A percentile compares a stretch with the other conserved stretches of the same genome.
Conservation (phyloP, 805 yeast species). For the Lipomyces orientalis region DNA sequence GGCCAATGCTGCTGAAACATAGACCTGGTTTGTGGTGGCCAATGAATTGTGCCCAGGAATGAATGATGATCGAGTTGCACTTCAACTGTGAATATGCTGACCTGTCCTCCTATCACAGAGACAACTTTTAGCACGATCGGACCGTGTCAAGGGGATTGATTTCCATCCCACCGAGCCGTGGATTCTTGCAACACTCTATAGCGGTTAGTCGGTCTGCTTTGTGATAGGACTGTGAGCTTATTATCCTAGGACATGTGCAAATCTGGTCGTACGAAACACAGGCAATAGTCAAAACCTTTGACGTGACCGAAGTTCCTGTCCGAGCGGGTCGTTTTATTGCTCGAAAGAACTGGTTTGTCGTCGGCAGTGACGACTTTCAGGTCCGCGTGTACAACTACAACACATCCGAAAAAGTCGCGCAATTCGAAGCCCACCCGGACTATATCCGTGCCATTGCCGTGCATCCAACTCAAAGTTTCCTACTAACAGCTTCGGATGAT, state of each 20-base stretch:
- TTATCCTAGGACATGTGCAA: conserved; percentile 79
- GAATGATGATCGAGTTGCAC: background rate
- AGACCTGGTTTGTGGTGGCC: background rate
- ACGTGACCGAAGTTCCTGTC: conserved; percentile 94
- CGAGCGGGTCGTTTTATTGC: conserved; percentile 95
- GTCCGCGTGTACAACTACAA: conserved; percentile 92
- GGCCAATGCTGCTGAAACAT: background rate
- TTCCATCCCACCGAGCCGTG: conserved; percentile 98
- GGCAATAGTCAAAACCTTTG: conserved; percentile 76
- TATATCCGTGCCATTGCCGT: conserved; percentile 92
- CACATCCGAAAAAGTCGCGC: conserved; percentile 92
- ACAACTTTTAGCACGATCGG: conserved; percentile 87
- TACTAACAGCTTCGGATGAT: conserved; percentile 90
- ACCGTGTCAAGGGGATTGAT: conserved; percentile 96
- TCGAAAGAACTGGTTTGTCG: conserved; percentile 95
- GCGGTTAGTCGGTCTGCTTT: conserved; percentile 35
- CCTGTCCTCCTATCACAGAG: conserved; percentile 18
- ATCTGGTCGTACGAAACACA: conserved; percentile 93
- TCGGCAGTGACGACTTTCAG: conserved; percentile 95
- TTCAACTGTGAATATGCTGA: background rate
- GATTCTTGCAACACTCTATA: conserved; percentile 51
- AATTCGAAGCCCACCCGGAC: conserved; percentile 98
- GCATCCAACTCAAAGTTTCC: conserved; percentile 90
- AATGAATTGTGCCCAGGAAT: background rate
- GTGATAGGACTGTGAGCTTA: background rate